phyloP scores from a whole-genome alignment of 495 filamentous ascomycete genomes.

The Aspergillus olivimuriae region DNA sequence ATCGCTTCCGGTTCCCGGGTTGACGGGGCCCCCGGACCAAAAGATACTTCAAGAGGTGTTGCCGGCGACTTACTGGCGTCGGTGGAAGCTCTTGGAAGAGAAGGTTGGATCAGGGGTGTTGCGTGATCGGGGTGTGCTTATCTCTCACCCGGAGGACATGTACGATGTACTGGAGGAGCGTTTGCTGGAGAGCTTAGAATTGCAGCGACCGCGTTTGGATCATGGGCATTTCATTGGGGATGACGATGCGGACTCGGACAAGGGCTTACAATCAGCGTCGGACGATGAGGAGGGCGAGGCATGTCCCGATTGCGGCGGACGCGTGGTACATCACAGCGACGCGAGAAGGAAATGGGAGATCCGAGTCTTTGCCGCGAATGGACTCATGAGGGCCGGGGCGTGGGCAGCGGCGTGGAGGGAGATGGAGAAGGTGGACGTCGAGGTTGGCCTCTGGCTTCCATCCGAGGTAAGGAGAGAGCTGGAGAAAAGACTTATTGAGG shows the following conservation, averaged over 20 bases:
- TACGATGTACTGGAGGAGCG: slow-evolving; percentile 91
- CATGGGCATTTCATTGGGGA: slow-evolving; percentile 63
- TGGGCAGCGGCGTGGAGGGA: slow-evolving; percentile 94
- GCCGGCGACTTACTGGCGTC: slow-evolving; percentile 54
- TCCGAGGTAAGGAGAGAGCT: slow-evolving; percentile 43
- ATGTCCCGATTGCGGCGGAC: slow-evolving; percentile 56
- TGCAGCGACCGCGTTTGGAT: slow-evolving; percentile 64
- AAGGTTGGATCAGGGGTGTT: slow-evolving; percentile 69
- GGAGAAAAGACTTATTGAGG: slow-evolving; percentile 33
- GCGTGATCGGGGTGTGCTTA: slow-evolving; percentile 70
- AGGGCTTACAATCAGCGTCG: slow-evolving; percentile 22
- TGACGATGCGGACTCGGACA: slow-evolving; percentile 36
- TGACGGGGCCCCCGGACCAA: slow-evolving; percentile 34
- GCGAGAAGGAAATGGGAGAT: slow-evolving; percentile 65
- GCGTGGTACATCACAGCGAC: slow-evolving; percentile 43
- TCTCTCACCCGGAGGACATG: slow-evolving; percentile 84
- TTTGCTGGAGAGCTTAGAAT: slow-evolving; percentile 78
- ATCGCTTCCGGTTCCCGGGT: slow-evolving; percentile 58
- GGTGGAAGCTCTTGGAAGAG: slow-evolving; percentile 70
- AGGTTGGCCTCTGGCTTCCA: slow-evolving; percentile 69
- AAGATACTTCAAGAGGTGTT: slow-evolving; percentile 51
- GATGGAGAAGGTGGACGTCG: slow-evolving; percentile 95
- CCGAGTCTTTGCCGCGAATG: slow-evolving; percentile 88
- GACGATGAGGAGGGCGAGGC: slow-evolving; percentile 39
- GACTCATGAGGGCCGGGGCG: slow-evolving; percentile 82